A percentile compares a stretch with the other conserved stretches of the same genome.
Conservation (phyloP, 2,329 filamentous ascomycete species). For the Aspergillus pseudonomiae region DNA sequence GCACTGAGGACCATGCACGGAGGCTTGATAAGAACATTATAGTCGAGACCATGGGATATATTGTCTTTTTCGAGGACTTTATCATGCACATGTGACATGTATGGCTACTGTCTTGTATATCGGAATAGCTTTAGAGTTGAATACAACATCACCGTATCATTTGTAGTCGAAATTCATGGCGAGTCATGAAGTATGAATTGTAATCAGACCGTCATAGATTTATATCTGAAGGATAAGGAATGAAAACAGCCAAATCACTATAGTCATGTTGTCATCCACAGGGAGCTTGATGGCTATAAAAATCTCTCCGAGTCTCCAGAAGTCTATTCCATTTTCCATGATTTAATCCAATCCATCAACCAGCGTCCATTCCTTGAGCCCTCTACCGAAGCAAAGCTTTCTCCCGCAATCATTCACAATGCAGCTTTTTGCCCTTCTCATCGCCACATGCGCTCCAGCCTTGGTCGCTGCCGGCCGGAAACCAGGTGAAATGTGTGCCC, state of each 20-base stretch:
- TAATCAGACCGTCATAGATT: background rate
- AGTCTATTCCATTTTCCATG: too few relatives aligned
- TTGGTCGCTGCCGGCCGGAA: background rate
- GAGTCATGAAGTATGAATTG: background rate
- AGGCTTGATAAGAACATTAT: too few relatives aligned
- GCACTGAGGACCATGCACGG: background rate
- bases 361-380: background rate
- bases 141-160: background rate
- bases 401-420: background rate
- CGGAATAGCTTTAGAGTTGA: background rate
- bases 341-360: background rate
- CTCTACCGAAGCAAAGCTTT: background rate
- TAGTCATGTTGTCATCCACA: background rate
- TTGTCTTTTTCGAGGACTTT: too few relatives aligned
- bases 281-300: background rate
- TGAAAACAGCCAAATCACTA: background rate
- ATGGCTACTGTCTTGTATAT: background rate
- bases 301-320: background rate
- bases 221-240: background rate
- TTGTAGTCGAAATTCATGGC: background rate
- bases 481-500: background rate
- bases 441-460: background rate
- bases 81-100: too few relatives aligned
- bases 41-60: too few relatives aligned
- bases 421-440: background rate